Base-by-base conservation (phyloP, 2,329 filamentous ascomycete genomes). In the Anthostomella pinea region DNA sequence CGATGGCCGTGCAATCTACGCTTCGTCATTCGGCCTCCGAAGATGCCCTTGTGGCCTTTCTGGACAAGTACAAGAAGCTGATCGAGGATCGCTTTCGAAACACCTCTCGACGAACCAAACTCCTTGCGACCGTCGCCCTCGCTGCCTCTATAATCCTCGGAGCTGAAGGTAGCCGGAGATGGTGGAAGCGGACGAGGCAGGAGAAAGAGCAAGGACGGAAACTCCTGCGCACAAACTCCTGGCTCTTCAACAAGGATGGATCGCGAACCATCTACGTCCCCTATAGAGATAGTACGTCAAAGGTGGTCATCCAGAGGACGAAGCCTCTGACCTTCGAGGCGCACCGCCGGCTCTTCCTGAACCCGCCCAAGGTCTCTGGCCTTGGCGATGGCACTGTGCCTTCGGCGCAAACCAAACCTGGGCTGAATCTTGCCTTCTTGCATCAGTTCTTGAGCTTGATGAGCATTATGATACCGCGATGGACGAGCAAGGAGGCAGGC, bases 381-480 rank as follows among this genome's bases (percentile, higher is more conserved):
- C 73, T 93, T 30, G 73, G 76, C 24, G 82, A 89, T 60, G 81
- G 82, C 10, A 74, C 76, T 27, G 87, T 94, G 5, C 93, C 93
- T 11, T 87, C 90, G 2, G 78, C 87, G 8, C 87, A 95, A 60
- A 91, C 90, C 3, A 97, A 95, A 62, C 89, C 93, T 0, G 93
- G 93, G 1, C 69, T 98, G 24, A 98, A 98, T 58, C 73, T 98
- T 40, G 93, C 93, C 8, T 98, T 98, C 56, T 65, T 98, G 35
- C 93, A 98, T 61, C 93, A 98, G 64, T 97, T 98, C 54, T 73
- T 97, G 33, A 96, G 91, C 57, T 68, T 98, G 36, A 80, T 97
- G 68, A 96, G 89, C 65, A 97, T 98, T 58, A 95, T 97, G 88
- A 86, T 98, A 45, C 93, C 93, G 5, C 74, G 91, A 46, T 95